Conservation (phyloP, 495 filamentous ascomycete species). For the Lophiotrema nucula region DNA sequence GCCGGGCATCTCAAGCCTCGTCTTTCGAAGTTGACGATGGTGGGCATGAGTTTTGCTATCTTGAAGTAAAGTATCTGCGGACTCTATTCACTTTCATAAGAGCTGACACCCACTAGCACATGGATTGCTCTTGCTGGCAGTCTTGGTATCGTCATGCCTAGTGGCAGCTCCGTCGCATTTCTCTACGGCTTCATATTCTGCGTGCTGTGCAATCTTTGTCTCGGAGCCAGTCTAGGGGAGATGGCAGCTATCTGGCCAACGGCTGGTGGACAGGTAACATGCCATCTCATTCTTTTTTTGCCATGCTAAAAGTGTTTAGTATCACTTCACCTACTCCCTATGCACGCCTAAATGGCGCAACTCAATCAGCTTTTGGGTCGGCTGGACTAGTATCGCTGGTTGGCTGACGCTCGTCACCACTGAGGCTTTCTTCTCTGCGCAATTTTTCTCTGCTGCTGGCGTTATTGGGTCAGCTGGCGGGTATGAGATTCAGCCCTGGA, state of each 20-base stretch:
- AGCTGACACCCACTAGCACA: not conserved
- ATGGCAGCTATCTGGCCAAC: slow-evolving; percentile 8
- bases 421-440: slow-evolving; percentile 5
- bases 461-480: slow-evolving; percentile 2
- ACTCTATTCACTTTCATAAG: too few species aligned
- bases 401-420: slow-evolving; percentile 8
- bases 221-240: slow-evolving; percentile 3
- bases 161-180: slow-evolving; percentile 9
- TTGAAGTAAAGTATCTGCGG: not conserved
- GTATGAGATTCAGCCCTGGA: slow-evolving; percentile 4
- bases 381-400: slow-evolving; percentile 10
- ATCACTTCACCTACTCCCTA: too few species aligned
- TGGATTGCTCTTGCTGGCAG: slow-evolving; percentile 12
- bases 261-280: slow-evolving; percentile 7
- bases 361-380: not conserved
- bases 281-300: slow-evolving; percentile 3
- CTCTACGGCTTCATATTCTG: slow-evolving; percentile 13
- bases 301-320: too few species aligned
- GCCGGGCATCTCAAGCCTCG: slow-evolving; percentile 5
- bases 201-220: slow-evolving; percentile 7
- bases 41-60: slow-evolving; percentile 7
- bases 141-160: slow-evolving; percentile 9
- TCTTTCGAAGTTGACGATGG: slow-evolving; percentile 7
- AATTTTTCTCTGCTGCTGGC: slow-evolving; percentile 7
- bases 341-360: not conserved